Evolutionary conservation across 208 protist species (phyloP).

Genomic region (Leptomonas seymouri): DNA sequence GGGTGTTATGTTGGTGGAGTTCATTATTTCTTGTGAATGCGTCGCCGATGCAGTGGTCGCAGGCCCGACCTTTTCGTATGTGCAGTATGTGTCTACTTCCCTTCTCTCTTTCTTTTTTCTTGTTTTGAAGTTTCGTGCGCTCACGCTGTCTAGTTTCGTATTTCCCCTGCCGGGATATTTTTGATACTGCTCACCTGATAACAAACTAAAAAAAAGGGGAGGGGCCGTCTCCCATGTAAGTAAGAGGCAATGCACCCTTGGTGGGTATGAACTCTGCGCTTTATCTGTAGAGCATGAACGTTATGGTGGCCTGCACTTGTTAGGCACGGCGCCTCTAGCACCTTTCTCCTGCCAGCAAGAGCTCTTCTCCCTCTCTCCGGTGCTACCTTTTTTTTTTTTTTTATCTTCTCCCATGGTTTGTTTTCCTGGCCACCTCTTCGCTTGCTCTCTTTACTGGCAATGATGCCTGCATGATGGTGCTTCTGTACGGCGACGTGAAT

Average conservation of each 20-base stretch:
- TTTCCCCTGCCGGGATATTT: neutral
- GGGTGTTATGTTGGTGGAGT: too few relatives aligned
- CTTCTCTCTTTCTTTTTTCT: conserved; percentile 5
- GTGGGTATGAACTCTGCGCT: too few relatives aligned
- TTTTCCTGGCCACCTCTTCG: neutral
- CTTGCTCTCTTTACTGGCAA: neutral
- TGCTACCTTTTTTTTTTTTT: neutral
- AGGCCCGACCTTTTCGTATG: too few relatives aligned
- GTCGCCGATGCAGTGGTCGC: too few relatives aligned
- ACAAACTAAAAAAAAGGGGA: neutral
- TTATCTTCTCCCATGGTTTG: neutral
- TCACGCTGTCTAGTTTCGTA: neutral
- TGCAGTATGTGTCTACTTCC: too few relatives aligned
- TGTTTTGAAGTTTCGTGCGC: neutral
- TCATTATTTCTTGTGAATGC: too few relatives aligned
- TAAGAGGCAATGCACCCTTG: neutral
- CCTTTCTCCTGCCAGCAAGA: neutral
- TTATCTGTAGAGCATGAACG: too few relatives aligned
- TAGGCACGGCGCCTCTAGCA: neutral
- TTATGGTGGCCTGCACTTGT: too few relatives aligned
- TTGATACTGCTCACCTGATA: neutral
- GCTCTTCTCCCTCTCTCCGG: neutral
- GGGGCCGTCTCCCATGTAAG: neutral
- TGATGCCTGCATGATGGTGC: neutral
- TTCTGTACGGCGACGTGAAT: neutral